phyloP scores from a whole-genome alignment of 1,139 yeast genomes.

The Kodamaea sp. region DNA sequence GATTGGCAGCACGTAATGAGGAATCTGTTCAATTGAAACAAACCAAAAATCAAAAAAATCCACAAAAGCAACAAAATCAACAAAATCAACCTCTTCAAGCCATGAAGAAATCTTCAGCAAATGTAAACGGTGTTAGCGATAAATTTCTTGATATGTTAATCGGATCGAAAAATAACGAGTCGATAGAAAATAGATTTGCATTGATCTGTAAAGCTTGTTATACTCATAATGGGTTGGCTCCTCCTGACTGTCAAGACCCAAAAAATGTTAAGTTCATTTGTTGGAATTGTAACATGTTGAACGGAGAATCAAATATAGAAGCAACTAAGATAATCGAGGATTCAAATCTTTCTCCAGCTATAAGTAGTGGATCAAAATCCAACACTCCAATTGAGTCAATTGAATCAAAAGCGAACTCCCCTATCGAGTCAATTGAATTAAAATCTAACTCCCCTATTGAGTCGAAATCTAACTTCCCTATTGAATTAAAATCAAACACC shows the following conservation, averaged over 20 bases:
- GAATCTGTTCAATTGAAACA: constrained; percentile 13
- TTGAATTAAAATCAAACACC: too few relatives aligned
- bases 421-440: too few relatives aligned
- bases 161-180: constrained; percentile 68
- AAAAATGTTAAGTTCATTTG: constrained; percentile 59
- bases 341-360: too few relatives aligned
- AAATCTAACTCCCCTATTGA: too few relatives aligned
- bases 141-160: constrained; percentile 51
- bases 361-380: too few relatives aligned
- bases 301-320: constrained; percentile 29
- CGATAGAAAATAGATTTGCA: constrained; percentile 64
- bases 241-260: constrained; percentile 60
- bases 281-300: constrained; percentile 64
- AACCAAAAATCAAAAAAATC: not conserved
- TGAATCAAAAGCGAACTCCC: too few relatives aligned
- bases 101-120: constrained; percentile 15
- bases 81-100: constrained; percentile 6
- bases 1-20: constrained; percentile 64
- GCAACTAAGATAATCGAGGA: not conserved
- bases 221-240: constrained; percentile 79
- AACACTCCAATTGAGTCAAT: too few relatives aligned
- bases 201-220: constrained; percentile 65
- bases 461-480: too few relatives aligned
- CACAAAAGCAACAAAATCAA: constrained; percentile 1
- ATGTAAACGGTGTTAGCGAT: constrained; percentile 25